Evolutionary conservation across 108 stramenopile species (phyloP), one percentile per base, ranked within the genome.

Genomic region (Cyclotella sp.): DNA sequence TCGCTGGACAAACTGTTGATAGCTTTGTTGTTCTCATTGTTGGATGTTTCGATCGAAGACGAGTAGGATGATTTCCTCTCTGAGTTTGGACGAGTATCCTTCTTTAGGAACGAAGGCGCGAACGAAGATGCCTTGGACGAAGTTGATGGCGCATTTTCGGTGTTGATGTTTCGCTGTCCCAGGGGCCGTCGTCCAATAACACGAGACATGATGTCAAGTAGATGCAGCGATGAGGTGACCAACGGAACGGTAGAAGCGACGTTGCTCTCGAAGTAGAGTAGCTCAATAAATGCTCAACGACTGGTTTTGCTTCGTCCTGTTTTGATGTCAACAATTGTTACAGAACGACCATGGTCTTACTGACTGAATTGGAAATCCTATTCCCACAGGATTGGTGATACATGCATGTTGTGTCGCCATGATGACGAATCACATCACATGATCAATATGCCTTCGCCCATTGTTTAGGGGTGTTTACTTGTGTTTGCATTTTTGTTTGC

Each of bases 1-100:
- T 82, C 74, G 24, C 74, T 82, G 21, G 81, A 82, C 70, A 82
- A 43, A 34, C 81, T 82, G 47, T 68, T 57, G 64, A 82, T 61
- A 19, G 63, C 81, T 74, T 74, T 82, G 55, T 82, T 82, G 29
- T 63, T 70, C 29, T 78, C 77, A 46, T 76, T 68, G 44, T 53
- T 60, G 28, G 66, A 58, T 18, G 21, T 47, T 28, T 61, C 54
- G 27, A 58, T 26, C 9, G 67, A 69, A n/a, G 34, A 34, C 34
- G 68, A 62, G 45, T 21, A 69, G 14, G 71, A 72, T 18, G 55
- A 11, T 34, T 72, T 58, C 27, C 71, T 26, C 28, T 72, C 71
- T 27, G 18, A 68, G 64, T 47, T 42, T 16, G 67, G 22, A 15
- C 52, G 58, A 26, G 76, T 61, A 44, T 68, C 68, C 46, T 77